These are phyloP conservation scores for Papiliotrema flavescens DNA, from an alignment of 1,284 basidiomycete genomes.

Conservation along the genomic window DNA sequence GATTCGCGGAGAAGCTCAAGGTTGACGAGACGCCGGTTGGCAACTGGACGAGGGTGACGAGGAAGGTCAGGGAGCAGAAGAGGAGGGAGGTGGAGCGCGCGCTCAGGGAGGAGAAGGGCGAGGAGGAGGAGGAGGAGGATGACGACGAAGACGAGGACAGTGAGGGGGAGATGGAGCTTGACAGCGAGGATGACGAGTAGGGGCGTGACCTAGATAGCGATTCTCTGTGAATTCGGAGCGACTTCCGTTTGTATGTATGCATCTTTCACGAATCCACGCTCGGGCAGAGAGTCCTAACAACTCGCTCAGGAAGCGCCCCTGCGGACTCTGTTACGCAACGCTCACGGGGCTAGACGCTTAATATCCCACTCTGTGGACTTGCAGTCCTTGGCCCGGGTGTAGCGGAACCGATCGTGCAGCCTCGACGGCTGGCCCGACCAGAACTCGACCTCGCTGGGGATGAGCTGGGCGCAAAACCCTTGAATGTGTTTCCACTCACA, in stretches of 20 bases:
- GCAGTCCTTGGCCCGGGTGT: conserved; percentile 60
- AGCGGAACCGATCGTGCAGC: conserved; percentile 82
- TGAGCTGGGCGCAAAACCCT: not conserved
- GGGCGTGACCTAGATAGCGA: not conserved
- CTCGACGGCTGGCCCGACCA: conserved; percentile 88
- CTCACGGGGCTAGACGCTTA: conserved; percentile 67
- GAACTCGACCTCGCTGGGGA: conserved; percentile 72
- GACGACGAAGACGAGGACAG: conserved; percentile 10
- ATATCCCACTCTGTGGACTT: conserved; percentile 64
- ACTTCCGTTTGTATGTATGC: conserved; percentile 3
- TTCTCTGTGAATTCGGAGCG: not conserved
- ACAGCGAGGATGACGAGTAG: conserved; percentile 6
- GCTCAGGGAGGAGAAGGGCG: conserved; percentile 31
- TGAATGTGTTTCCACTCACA: conserved; percentile 57
- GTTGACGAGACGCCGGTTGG: conserved; percentile 71
- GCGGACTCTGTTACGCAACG: not conserved
- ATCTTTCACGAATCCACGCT: not conserved
- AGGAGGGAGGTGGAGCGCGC: conserved; percentile 58
- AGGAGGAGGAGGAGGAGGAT: conserved; percentile 15
- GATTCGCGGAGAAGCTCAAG: conserved; percentile 65
- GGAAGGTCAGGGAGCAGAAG: conserved; percentile 73
- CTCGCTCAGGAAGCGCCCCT: not conserved
- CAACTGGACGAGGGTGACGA: conserved; percentile 73
- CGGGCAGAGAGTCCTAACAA: no score
- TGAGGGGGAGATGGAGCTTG: conserved; percentile 6